phyloP scores from a whole-genome alignment of 164 flowering plant species.

The Pachysandra terminalis region DNA sequence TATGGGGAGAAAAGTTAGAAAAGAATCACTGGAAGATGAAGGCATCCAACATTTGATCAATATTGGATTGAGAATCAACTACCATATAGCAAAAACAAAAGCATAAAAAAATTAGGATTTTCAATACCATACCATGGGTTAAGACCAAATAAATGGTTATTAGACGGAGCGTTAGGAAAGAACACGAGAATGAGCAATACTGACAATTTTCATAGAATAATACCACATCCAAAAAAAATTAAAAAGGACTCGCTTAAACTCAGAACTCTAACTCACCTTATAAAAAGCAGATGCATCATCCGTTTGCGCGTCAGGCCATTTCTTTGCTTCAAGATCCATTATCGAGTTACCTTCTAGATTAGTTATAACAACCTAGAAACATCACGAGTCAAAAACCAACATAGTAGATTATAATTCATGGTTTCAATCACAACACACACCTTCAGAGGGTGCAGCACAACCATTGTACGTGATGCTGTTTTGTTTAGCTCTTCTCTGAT shows the following conservation, averaged over 20 bases:
- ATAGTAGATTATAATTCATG: not conserved
- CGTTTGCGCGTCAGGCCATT: slow-evolving; percentile 85
- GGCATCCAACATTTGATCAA: not conserved
- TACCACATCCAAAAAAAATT: not conserved
- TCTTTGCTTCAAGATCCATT: slow-evolving; percentile 81
- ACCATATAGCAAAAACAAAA: too few species aligned
- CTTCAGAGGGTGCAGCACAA: slow-evolving; percentile 89
- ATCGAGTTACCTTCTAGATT: slow-evolving; percentile 56
- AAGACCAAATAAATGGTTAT: not conserved
- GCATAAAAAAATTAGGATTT: too few species aligned
- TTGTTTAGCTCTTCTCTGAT: slow-evolving; percentile 90
- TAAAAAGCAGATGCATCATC: slow-evolving; percentile 71
- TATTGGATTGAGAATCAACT: too few species aligned
- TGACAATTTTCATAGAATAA: not conserved
- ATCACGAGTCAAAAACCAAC: slow-evolving; percentile 10
- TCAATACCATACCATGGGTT: too few species aligned
- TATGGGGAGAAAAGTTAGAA: slow-evolving; percentile 17
- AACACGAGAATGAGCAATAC: too few species aligned
- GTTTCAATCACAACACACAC: slow-evolving; percentile 29
- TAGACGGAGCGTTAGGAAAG: not conserved
- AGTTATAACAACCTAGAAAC: slow-evolving; percentile 77
- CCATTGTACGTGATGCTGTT: slow-evolving; percentile 83
- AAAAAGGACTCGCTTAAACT: not conserved
- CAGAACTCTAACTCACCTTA: slow-evolving; percentile 45
- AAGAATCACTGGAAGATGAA: not conserved